Evolutionary conservation across 2,329 filamentous ascomycete genomes (phyloP).

Genomic region (Parastagonospora avenae): DNA sequence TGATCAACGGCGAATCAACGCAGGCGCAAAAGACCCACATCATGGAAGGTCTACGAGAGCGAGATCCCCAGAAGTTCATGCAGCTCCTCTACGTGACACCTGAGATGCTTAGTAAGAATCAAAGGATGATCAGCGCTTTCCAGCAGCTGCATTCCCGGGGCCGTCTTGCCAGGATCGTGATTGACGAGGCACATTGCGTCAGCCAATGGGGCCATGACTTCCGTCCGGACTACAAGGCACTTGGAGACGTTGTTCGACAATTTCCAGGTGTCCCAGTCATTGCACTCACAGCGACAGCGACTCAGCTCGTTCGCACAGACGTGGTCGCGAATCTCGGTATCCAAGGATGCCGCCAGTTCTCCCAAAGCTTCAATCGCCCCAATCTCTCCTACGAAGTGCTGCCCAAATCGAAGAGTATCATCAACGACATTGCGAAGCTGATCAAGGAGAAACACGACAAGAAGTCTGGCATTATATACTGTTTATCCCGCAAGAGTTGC

Average conservation of each 20-base stretch:
- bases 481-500: constrained; percentile 80
- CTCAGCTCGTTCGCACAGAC: constrained; percentile 88
- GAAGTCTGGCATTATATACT: constrained; percentile 91
- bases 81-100: constrained; percentile 94
- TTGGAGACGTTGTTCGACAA: constrained; percentile 73
- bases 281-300: constrained; percentile 94
- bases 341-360: constrained; percentile 75
- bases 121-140: constrained; percentile 69
- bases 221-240: constrained; percentile 88
- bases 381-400: constrained; percentile 90
- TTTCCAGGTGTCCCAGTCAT: constrained; percentile 87
- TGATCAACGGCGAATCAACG: constrained; percentile 79
- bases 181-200: constrained; percentile 98
- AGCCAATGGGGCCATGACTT: constrained; percentile 99
- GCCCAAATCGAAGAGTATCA: constrained; percentile 66
- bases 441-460: constrained; percentile 73
- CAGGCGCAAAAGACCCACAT: constrained; percentile 68
- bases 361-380: constrained; percentile 95
- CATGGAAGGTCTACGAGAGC: constrained; percentile 65
- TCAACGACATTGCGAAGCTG: constrained; percentile 63
- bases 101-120: constrained; percentile 90
- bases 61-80: constrained; percentile 73
- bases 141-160: constrained; percentile 69
- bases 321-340: constrained; percentile 92
- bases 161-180: constrained; percentile 87